Conservation (phyloP, 2,329 filamentous ascomycete genomes). For the Phaeophleospora eucalypticola region DNA sequence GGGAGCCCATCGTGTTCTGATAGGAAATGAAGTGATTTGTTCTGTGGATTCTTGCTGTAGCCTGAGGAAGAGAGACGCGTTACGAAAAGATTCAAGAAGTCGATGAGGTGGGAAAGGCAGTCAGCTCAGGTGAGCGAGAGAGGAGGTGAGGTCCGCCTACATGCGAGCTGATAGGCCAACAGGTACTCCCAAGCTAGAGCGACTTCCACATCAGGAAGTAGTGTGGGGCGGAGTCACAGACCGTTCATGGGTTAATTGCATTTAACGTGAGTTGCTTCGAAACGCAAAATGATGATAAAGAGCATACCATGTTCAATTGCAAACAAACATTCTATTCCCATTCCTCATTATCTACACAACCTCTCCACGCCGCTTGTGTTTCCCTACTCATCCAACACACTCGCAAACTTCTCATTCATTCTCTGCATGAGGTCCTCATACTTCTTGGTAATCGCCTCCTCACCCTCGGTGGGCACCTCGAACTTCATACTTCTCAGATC, state of each 20-base stretch:
- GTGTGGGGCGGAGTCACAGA: too few relatives aligned
- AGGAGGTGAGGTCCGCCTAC: too few relatives aligned
- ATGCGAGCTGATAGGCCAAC: neutral
- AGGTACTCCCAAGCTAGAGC: neutral
- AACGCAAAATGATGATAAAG: too few relatives aligned
- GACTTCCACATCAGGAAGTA: too few relatives aligned
- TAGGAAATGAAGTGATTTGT: too few relatives aligned
- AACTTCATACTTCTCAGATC: constrained; percentile 93
- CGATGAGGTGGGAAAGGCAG: too few relatives aligned
- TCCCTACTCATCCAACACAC: constrained; percentile 90
- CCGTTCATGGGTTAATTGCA: too few relatives aligned
- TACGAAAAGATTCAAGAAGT: too few relatives aligned
- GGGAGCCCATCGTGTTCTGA: constrained; percentile 12
- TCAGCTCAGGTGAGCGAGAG: too few relatives aligned
- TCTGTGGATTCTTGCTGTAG: neutral
- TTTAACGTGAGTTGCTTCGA: too few relatives aligned
- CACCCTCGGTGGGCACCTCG: constrained; percentile 79
- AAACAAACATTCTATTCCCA: neutral
- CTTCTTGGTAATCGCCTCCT: constrained; percentile 81
- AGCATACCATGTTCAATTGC: too few relatives aligned
- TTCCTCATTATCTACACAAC: neutral
- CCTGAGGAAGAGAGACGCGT: neutral
- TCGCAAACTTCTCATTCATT: constrained; percentile 96
- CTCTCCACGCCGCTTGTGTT: too few relatives aligned
- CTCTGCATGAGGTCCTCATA: constrained; percentile 88